Percentiles rank a stretch among this genome's conserved stretches.
Evolutionary conservation across 2,329 filamentous ascomycete species (phyloP).

Genomic region (Phyllosticta citribraziliensis): DNA sequence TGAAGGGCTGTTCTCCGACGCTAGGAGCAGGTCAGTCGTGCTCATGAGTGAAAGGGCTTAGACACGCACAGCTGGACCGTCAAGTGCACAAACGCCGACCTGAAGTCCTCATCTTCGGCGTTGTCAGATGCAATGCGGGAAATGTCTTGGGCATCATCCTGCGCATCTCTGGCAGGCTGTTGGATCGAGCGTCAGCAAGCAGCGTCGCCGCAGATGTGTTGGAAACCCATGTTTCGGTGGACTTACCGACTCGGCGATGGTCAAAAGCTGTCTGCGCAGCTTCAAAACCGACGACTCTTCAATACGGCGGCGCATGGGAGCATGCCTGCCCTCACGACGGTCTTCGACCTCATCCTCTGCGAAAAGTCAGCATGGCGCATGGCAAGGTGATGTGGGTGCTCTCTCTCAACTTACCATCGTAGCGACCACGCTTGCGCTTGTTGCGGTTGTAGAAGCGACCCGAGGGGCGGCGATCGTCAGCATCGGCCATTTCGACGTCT

Average conservation of each 20-base stretch:
- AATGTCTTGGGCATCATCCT: conserved; percentile 28
- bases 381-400: neutral
- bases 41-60: too few species aligned
- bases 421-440: conserved; percentile 62
- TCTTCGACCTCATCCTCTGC: conserved; percentile 17
- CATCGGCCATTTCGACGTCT: conserved; percentile 4
- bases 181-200: neutral
- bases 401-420: conserved; percentile 55
- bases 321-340: conserved; percentile 19
- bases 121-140: conserved; percentile 65
- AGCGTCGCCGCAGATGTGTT: neutral
- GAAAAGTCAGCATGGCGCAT: conserved; percentile 1
- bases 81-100: conserved; percentile 62
- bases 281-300: conserved; percentile 26
- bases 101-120: conserved; percentile 65
- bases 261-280: conserved; percentile 24
- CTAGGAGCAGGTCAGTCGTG: conserved; percentile 26
- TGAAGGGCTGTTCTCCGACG: conserved; percentile 83
- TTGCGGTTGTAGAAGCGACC: conserved; percentile 9
- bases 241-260: conserved; percentile 27
- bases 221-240: too few species aligned
- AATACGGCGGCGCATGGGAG: conserved; percentile 23
- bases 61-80: conserved; percentile 57
- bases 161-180: conserved; percentile 12
- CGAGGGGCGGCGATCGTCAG: conserved; percentile 15